phyloP scores from a whole-genome alignment of 2,329 filamentous ascomycete genomes.

The Fusarium scirpi region DNA sequence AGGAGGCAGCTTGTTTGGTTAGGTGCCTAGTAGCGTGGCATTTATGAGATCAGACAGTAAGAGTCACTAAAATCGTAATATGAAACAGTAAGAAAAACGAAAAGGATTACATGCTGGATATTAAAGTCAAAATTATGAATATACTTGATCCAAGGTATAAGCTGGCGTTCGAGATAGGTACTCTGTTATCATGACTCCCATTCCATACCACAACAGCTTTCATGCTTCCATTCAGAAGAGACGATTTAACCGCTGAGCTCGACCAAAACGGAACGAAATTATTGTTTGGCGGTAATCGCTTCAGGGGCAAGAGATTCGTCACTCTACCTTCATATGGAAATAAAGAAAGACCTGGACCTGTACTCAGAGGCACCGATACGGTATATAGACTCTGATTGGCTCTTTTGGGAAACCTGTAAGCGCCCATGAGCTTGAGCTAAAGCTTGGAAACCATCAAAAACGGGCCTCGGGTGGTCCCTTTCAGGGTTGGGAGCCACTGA shows the following conservation, averaged over 20 bases:
- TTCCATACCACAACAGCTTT: not conserved
- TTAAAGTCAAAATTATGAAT: not conserved
- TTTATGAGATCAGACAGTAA: not conserved
- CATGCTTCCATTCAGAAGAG: not conserved
- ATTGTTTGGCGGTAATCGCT: constrained; percentile 16
- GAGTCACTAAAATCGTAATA: not conserved
- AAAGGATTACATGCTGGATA: not conserved
- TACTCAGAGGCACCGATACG: constrained; percentile 20
- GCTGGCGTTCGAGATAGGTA: not conserved
- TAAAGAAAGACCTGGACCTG: constrained; percentile 1
- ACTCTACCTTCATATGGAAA: constrained; percentile 21
- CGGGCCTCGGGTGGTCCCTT: constrained; percentile 35
- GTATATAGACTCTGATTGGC: constrained; percentile 39
- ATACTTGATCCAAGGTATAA: not conserved
- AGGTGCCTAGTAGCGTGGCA: not conserved
- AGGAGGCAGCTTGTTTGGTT: constrained; percentile 19
- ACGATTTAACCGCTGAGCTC: constrained; percentile 13
- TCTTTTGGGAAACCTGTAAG: constrained; percentile 40
- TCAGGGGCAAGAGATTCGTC: constrained; percentile 21
- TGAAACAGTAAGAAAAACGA: not conserved
- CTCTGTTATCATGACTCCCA: not conserved
- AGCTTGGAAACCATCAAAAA: constrained; percentile 31
- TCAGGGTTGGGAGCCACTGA: constrained; percentile 35
- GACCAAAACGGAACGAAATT: not conserved
- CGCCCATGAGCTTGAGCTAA: constrained; percentile 43